These are phyloP conservation scores for Phytophthora melonis DNA, from an alignment of 352 stramenopile genomes.

Conservation along the genomic window DNA sequence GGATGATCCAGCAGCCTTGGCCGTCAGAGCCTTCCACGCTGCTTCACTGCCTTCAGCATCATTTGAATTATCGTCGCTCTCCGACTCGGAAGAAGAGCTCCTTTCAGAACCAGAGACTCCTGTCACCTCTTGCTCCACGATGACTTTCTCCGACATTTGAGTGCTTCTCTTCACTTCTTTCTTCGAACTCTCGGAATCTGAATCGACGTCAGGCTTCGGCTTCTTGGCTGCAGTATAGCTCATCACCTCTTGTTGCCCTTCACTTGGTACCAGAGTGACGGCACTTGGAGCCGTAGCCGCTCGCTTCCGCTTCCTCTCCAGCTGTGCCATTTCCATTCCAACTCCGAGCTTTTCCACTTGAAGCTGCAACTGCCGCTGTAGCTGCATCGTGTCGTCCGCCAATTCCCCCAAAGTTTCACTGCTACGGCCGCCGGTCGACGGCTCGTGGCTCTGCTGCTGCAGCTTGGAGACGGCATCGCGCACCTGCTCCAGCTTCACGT, in stretches of 20 bases:
- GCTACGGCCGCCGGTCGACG: neutral
- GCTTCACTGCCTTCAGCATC: constrained; percentile 5
- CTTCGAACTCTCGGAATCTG: too few relatives aligned
- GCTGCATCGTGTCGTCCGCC: neutral
- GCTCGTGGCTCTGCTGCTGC: neutral
- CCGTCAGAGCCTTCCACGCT: constrained; percentile 11
- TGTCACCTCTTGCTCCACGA: too few relatives aligned
- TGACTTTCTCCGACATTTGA: too few relatives aligned
- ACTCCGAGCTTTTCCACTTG: constrained; percentile 1
- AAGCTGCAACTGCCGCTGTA: neutral
- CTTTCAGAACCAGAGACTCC: neutral
- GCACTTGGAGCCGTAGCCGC: too few relatives aligned
- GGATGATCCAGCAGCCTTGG: too few relatives aligned
- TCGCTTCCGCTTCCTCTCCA: neutral
- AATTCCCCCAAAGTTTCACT: neutral
- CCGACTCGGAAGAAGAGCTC: neutral
- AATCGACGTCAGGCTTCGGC: too few relatives aligned
- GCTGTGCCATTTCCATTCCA: neutral
- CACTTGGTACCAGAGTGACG: neutral
- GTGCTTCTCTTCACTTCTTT: too few relatives aligned
- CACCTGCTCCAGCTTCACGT: constrained; percentile 21
- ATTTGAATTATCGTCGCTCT: neutral
- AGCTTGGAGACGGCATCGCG: constrained; percentile 19
- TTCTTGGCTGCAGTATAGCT: too few relatives aligned
- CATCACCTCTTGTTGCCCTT: too few relatives aligned